A percentile compares a stretch with the other conserved stretches of the same genome.
phyloP scores from a whole-genome alignment of 176 grass and related monocot species.

The Microstegium vimineum region DNA sequence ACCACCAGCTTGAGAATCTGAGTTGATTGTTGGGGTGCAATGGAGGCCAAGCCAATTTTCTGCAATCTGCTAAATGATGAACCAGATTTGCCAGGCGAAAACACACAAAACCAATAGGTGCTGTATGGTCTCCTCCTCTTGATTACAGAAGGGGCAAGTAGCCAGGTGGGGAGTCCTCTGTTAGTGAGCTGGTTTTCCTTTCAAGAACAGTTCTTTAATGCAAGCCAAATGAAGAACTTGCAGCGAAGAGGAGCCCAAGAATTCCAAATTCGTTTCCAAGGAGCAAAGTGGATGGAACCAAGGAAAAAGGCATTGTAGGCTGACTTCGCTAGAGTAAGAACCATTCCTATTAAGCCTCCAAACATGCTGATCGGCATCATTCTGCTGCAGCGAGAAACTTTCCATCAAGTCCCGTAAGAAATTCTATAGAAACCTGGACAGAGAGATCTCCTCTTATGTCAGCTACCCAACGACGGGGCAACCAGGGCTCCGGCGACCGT shows the following conservation, averaged over 20 bases:
- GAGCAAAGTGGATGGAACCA: neutral
- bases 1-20: neutral
- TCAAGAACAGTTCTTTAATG: neutral
- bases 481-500: neutral
- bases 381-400: neutral
- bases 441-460: neutral
- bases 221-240: neutral
- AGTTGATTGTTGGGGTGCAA: neutral
- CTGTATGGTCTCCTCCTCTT: neutral
- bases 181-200: neutral
- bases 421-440: neutral
- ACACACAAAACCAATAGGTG: neutral
- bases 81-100: neutral
- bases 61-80: neutral
- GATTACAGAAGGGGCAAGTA: neutral
- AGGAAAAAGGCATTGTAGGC: neutral
- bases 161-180: neutral
- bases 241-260: neutral
- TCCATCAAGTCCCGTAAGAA: neutral
- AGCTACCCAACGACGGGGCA: neutral
- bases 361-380: neutral
- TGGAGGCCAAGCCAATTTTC: neutral
- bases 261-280: neutral
- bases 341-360: neutral
- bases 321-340: neutral